phyloP scores from a whole-genome alignment of 2,329 filamentous ascomycete genomes.

The Orbilia ellipsospora region DNA sequence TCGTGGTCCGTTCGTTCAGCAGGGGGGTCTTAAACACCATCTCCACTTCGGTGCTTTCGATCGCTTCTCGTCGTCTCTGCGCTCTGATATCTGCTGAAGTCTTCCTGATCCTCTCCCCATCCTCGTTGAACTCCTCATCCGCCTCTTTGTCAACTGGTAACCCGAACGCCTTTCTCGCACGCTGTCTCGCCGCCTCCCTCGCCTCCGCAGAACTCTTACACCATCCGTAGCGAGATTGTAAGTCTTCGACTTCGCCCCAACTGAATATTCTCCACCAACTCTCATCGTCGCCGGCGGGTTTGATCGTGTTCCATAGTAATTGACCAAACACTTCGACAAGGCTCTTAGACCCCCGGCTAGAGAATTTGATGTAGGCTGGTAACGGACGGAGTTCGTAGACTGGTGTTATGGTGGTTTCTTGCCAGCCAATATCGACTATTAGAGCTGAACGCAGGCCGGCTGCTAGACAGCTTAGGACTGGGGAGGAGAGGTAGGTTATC shows the following conservation, averaged over 20 bases:
- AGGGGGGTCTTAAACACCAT: slow-evolving; percentile 42
- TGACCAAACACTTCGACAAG: slow-evolving; percentile 66
- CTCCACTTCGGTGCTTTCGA: slow-evolving; percentile 18
- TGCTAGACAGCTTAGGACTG: slow-evolving; percentile 78
- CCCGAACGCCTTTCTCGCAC: slow-evolving; percentile 33
- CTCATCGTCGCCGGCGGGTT: slow-evolving; percentile 36
- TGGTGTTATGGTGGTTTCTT: slow-evolving; percentile 84
- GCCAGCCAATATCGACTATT: slow-evolving; percentile 91
- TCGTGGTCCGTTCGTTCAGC: slow-evolving; percentile 23
- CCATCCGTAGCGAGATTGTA: slow-evolving; percentile 44
- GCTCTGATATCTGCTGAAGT: slow-evolving; percentile 43
- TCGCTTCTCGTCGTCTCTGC: slow-evolving; percentile 29
- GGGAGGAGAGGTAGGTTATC: slow-evolving; percentile 81
- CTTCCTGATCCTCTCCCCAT: slow-evolving; percentile 35
- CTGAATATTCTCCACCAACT: slow-evolving; percentile 54
- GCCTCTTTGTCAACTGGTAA: slow-evolving; percentile 11
- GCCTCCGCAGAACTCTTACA: slow-evolving; percentile 43
- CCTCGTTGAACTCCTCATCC: slow-evolving; percentile 30
- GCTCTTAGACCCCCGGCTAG: slow-evolving; percentile 74
- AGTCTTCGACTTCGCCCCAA: slow-evolving; percentile 59
- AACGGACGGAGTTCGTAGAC: slow-evolving; percentile 83
- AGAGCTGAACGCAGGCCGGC: slow-evolving; percentile 87
- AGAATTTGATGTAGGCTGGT: slow-evolving; percentile 65
- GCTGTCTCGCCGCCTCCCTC: slow-evolving; percentile 30
- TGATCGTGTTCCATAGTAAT: slow-evolving; percentile 56